Evolutionary conservation across 305 asterid species (phyloP).

Genomic region (Caryopteris hybrid): DNA sequence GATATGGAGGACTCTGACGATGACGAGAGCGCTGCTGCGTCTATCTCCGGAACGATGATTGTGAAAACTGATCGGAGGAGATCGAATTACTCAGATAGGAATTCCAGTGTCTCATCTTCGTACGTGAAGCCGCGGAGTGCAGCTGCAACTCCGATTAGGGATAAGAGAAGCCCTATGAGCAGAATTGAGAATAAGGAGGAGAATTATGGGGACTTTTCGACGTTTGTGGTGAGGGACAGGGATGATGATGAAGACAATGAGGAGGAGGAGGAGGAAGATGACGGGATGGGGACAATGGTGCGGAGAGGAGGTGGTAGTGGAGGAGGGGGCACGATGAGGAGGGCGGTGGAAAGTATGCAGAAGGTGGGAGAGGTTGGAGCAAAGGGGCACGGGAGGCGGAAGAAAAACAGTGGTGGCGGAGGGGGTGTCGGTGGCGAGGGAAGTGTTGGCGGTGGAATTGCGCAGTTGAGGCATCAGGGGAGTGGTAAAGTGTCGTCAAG

Average conservation of each 20-base stretch:
- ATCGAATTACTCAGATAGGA: conserved; percentile 35
- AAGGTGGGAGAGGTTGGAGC: conserved; percentile 62
- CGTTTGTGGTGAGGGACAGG: conserved; percentile 68
- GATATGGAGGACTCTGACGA: conserved; percentile 38
- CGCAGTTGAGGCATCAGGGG: conserved; percentile 47
- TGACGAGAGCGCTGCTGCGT: conserved; percentile 31
- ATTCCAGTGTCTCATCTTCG: conserved; percentile 20
- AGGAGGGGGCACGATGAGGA: conserved; percentile 73
- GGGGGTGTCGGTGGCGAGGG: conserved; percentile 30
- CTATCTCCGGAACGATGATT: conserved; percentile 81
- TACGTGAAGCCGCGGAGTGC: conserved; percentile 31
- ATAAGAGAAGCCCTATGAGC: conserved; percentile 34
- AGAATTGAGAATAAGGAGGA: conserved; percentile 42
- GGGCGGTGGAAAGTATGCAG: conserved; percentile 98
- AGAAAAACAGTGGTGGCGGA: conserved; percentile 42
- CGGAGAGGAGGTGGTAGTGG: conserved; percentile 54
- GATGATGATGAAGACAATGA: conserved; percentile 44
- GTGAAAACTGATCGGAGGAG: conserved; percentile 56
- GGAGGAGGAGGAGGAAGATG: conserved; percentile 54
- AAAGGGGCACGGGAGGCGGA: conserved; percentile 46
- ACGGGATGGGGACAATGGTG: conserved; percentile 68
- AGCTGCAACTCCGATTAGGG: conserved; percentile 34
- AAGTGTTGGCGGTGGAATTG: conserved; percentile 26
- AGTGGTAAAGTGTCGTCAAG: conserved; percentile 76
- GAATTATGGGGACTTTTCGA: conserved; percentile 55